phyloP scores from a whole-genome alignment of 306 rosid genomes.

The Dryas drummondii region DNA sequence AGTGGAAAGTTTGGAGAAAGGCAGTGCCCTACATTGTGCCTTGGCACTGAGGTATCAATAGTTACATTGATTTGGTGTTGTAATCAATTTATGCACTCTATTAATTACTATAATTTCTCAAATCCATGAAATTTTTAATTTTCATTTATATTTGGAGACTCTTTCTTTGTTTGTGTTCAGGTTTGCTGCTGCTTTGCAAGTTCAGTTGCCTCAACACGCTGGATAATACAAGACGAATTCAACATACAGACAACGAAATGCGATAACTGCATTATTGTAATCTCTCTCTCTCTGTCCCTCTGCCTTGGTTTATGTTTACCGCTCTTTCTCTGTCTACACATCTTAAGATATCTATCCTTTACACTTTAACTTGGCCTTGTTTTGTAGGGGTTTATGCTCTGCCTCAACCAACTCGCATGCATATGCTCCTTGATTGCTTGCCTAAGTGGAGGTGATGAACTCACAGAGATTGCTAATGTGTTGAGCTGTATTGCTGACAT shows the following conservation, averaged over 20 bases:
- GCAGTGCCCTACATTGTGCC: constrained; percentile 57
- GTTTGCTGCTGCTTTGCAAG: constrained; percentile 63
- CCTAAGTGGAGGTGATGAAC: constrained; percentile 49
- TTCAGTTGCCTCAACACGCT: constrained; percentile 84
- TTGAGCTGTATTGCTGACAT: constrained; percentile 50
- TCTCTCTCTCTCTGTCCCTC: constrained; percentile 22
- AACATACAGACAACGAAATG: constrained; percentile 73
- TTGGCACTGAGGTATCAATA: constrained; percentile 55
- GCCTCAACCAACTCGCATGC: constrained; percentile 57
- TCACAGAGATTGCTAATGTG: constrained; percentile 47
- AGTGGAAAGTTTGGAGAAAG: constrained; percentile 75
- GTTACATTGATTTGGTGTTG: neutral
- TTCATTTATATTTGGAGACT: neutral
- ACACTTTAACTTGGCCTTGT: neutral
- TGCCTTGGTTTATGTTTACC: neutral
- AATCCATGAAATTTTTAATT: neutral
- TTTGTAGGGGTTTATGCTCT: constrained; percentile 52
- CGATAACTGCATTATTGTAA: constrained; percentile 67
- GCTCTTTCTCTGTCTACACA: neutral
- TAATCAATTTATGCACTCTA: neutral
- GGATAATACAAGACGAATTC: constrained; percentile 76
- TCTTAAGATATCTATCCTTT: neutral
- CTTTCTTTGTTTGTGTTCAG: constrained; percentile 35
- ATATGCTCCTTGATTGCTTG: constrained; percentile 62
- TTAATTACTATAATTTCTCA: neutral